Conservation (phyloP, 2,329 filamentous ascomycete genomes). For the Xylaria sp. region DNA sequence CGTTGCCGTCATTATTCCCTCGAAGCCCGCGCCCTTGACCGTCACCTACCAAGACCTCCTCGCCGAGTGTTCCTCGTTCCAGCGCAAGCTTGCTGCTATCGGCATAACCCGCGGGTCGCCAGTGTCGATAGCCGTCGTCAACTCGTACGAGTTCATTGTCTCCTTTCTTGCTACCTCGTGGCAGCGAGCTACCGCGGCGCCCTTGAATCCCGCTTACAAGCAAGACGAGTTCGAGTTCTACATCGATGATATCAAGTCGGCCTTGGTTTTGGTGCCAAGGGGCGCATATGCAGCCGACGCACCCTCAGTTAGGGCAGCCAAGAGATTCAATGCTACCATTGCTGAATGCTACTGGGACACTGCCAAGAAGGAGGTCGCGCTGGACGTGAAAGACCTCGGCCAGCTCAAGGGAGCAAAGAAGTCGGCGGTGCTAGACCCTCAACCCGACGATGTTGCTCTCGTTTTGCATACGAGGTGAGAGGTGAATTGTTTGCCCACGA, state of each 20-base stretch:
- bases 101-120: slow-evolving; percentile 75
- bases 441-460: slow-evolving; percentile 82
- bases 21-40: slow-evolving; percentile 68
- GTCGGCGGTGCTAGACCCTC: slow-evolving; percentile 58
- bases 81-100: slow-evolving; percentile 78
- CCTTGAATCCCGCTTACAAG: slow-evolving; percentile 89
- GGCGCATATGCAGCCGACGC: slow-evolving; percentile 74
- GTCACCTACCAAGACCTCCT: slow-evolving; percentile 76
- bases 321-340: slow-evolving; percentile 83
- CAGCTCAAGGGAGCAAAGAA: slow-evolving; percentile 62
- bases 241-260: slow-evolving; percentile 85
- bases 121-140: slow-evolving; percentile 84
- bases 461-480: slow-evolving; percentile 77
- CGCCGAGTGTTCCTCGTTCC: slow-evolving; percentile 74
- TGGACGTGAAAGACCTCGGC: slow-evolving; percentile 82
- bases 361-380: slow-evolving; percentile 69
- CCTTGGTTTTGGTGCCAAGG: slow-evolving; percentile 78
- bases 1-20: slow-evolving; percentile 78
- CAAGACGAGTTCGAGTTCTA: slow-evolving; percentile 93
- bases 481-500: neutral
- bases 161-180: slow-evolving; percentile 87
- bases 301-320: slow-evolving; percentile 78
- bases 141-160: slow-evolving; percentile 89
- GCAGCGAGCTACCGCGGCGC: slow-evolving; percentile 84
- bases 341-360: slow-evolving; percentile 86